Evolutionary conservation across 2,329 filamentous ascomycete genomes (phyloP), one percentile per base, ranked within the genome.

Genomic region (Sporothrix curviconia): DNA sequence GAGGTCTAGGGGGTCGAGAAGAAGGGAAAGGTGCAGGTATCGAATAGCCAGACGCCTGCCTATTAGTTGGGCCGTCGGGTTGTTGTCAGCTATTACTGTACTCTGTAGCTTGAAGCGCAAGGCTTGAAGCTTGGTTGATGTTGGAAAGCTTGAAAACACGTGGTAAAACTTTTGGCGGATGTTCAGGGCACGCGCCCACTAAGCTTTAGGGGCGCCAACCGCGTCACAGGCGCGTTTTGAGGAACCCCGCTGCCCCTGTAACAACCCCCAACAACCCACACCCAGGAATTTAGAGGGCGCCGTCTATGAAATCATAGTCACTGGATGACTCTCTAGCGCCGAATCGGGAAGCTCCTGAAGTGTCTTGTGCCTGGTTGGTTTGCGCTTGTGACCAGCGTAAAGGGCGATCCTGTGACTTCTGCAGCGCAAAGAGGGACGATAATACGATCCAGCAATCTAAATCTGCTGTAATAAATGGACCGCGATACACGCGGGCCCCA

Each of bases 221-320:
- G n/a, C n/a, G n/a, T n/a, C n/a, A n/a, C n/a, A n/a, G n/a, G n/a
- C n/a, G n/a, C n/a, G n/a, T n/a, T n/a, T n/a, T n/a, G n/a, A n/a
- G n/a, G n/a, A n/a, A n/a, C n/a, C n/a, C n/a, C n/a, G n/a, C n/a
- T n/a, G n/a, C n/a, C n/a, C n/a, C n/a, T n/a, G n/a, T n/a, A n/a
- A n/a, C n/a, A n/a, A n/a, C n/a, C n/a, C n/a, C n/a, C n/a, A n/a
- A n/a, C n/a, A n/a, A n/a, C n/a, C n/a, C n/a, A n/a, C n/a, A 44
- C 28, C 39, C 55, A 30, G 39, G 22, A 44, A 50, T 56, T 34
- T 39, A 17, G 36, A 36, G 14, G n/a, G 24, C n/a, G 24, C n/a
- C 36, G 43, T 36, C 44, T 56, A 32, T 42, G 24, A 40, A 49
- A 34, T 50, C 54, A 42, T 49, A n/a, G 53, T 14, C 28, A 24